phyloP scores from a whole-genome alignment of 768 basidiomycete species.

The Russula sp. region DNA sequence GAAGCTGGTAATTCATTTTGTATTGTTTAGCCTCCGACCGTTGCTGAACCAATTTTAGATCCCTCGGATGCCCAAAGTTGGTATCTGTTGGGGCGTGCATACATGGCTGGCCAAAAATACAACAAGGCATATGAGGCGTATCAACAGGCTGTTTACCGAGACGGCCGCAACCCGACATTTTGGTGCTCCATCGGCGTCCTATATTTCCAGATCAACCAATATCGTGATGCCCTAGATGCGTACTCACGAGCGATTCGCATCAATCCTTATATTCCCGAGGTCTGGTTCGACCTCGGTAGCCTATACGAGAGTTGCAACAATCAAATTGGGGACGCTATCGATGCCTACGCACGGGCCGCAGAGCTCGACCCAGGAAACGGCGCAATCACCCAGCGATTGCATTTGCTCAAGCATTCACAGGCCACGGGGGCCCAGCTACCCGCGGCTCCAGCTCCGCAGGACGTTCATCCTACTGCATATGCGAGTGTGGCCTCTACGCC shows the following conservation, averaged over 20 bases:
- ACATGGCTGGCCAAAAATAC: slow-evolving; percentile 98
- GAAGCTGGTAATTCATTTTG: slow-evolving; percentile 76
- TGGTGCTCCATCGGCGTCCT: slow-evolving; percentile 99
- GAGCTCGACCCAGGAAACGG: slow-evolving; percentile 88
- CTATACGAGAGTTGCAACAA: slow-evolving; percentile 99
- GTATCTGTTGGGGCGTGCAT: slow-evolving; percentile 97
- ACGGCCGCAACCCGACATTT: slow-evolving; percentile 98
- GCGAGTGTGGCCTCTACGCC: slow-evolving; percentile 69
- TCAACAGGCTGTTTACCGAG: slow-evolving; percentile 98
- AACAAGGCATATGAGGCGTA: slow-evolving; percentile 99
- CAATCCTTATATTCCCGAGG: slow-evolving; percentile 93
- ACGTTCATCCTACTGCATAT: slow-evolving; percentile 95
- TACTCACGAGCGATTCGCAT: slow-evolving; percentile 98
- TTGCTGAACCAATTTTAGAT: slow-evolving; percentile 49
- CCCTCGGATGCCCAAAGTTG: slow-evolving; percentile 95
- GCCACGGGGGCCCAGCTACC: slow-evolving; percentile 69
- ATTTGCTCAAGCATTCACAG: slow-evolving; percentile 77
- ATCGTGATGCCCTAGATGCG: slow-evolving; percentile 96
- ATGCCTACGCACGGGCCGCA: slow-evolving; percentile 92
- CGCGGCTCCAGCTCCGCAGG: slow-evolving; percentile 88
- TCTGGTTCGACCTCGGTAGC: slow-evolving; percentile 96
- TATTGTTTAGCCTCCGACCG: slow-evolving; percentile 7
- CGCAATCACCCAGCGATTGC: slow-evolving; percentile 77
- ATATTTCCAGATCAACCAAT: slow-evolving; percentile 99
- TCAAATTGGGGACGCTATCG: slow-evolving; percentile 97